Conservation (phyloP, 495 filamentous ascomycete genomes). For the Patellaria atrata region DNA sequence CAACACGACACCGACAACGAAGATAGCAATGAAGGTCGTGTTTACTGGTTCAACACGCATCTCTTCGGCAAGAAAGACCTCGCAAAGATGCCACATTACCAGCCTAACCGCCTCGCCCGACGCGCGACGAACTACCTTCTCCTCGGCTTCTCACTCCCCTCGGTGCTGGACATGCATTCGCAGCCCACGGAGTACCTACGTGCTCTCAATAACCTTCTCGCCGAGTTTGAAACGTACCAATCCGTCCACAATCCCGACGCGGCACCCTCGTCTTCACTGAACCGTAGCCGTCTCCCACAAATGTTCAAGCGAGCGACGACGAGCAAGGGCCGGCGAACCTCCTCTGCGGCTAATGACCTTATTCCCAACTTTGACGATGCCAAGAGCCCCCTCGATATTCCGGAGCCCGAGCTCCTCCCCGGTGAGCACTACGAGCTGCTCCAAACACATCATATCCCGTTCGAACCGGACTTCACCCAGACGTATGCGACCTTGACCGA, state of each 20-base stretch:
- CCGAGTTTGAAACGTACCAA: slow-evolving; percentile 89
- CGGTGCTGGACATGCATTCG: slow-evolving; percentile 72
- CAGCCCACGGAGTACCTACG: slow-evolving; percentile 71
- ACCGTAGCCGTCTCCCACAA: slow-evolving; percentile 62
- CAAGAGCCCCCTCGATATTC: slow-evolving; percentile 33
- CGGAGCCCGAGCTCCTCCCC: slow-evolving; percentile 19
- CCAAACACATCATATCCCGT: slow-evolving; percentile 80
- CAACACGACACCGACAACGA: slow-evolving; percentile 1
- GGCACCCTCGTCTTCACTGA: slow-evolving; percentile 50
- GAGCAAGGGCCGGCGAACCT: slow-evolving; percentile 55
- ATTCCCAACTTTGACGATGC: not conserved
- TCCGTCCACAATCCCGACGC: slow-evolving; percentile 69
- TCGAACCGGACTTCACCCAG: slow-evolving; percentile 95
- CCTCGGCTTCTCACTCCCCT: slow-evolving; percentile 79
- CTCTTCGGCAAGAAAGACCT: slow-evolving; percentile 78
- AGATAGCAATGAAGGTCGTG: slow-evolving; percentile 69
- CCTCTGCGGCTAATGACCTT: slow-evolving; percentile 43
- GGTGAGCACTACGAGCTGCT: slow-evolving; percentile 81
- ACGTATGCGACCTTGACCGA: slow-evolving; percentile 97
- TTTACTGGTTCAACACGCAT: slow-evolving; percentile 96
- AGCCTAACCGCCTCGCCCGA: slow-evolving; percentile 63
- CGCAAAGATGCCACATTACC: slow-evolving; percentile 68
- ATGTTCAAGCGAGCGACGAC: slow-evolving; percentile 72
- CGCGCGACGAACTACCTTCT: slow-evolving; percentile 86
- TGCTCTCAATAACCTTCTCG: slow-evolving; percentile 69